Evolutionary conservation across 1,284 basidiomycete species (phyloP).

Genomic region (Hemileia vastatrix): DNA sequence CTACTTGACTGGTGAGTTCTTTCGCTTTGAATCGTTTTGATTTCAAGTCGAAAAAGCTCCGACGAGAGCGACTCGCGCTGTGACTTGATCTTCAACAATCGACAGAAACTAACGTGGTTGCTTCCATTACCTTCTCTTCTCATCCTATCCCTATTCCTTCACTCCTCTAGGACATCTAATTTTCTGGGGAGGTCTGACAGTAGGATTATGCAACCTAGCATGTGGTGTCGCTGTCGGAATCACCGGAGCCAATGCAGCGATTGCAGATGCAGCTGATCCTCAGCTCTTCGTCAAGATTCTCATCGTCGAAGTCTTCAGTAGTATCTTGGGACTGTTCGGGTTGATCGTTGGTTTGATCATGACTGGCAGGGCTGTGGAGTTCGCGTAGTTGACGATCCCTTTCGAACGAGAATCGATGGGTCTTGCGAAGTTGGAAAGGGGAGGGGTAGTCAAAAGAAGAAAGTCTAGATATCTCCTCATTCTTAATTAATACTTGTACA

Average conservation of each 20-base stretch:
- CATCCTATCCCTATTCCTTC: constrained; percentile 3
- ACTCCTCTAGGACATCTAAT: constrained; percentile 31
- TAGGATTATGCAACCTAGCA: constrained; percentile 78
- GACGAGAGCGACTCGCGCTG: too few relatives aligned
- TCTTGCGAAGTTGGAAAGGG: too few relatives aligned
- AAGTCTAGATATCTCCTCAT: too few relatives aligned
- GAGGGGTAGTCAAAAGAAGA: too few relatives aligned
- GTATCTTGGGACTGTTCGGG: constrained; percentile 80
- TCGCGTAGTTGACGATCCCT: background rate
- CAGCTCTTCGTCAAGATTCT: constrained; percentile 86
- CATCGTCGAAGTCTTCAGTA: constrained; percentile 87
- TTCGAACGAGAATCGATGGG: too few relatives aligned
- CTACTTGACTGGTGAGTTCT: constrained; percentile 58
- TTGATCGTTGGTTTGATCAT: constrained; percentile 51
- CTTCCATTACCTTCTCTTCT: background rate
- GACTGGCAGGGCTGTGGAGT: constrained; percentile 14
- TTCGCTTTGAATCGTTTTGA: too few relatives aligned
- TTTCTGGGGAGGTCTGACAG: constrained; percentile 89
- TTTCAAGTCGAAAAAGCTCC: too few relatives aligned
- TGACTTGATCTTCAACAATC: too few relatives aligned
- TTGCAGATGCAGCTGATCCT: constrained; percentile 85
- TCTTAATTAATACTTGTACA: too few relatives aligned
- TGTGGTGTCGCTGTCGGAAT: constrained; percentile 85
- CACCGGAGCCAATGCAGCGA: constrained; percentile 79
- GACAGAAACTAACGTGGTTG: background rate